Evolutionary conservation across 2,329 filamentous ascomycete species (phyloP), one percentile per base, ranked within the genome.

Genomic region (Aspergillus pseudoterreus): DNA sequence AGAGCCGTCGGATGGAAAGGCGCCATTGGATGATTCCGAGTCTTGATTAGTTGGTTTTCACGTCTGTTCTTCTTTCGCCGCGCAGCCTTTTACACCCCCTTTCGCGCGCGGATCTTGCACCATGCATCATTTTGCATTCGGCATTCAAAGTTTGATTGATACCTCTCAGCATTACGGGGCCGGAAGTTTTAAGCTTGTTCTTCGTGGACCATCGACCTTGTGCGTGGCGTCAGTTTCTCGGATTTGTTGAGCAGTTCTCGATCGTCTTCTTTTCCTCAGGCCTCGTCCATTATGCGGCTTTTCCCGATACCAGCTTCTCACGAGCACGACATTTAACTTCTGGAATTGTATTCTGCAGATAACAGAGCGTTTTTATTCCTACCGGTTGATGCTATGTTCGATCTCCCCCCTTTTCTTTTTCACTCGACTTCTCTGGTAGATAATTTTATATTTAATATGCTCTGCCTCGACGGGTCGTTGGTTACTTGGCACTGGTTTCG

Each of bases 231-330:
- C 63, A 58, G 49, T 38, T 62, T 51, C 50, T 56, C 39, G 62
- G 52, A 55, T 60, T 53, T 53, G 45, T 52, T 55, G 52, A 55
- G 51, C 53, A 55, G 53, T 49, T 45, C 48, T 41, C 11, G 17
- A 22, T 15, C 21, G 47, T 19, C 33, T n/a, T 49, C 22, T 44
- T 22, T 47, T 43, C 27, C 35, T 42, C 19, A 42, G 19, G 39
- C 39, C 39, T 42, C 19, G 11, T 12, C 39, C 48, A 27, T 46
- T 43, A 50, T 51, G 51, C 35, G 51, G 43, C 49, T 49, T 49
- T 55, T 58, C 56, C 57, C 62, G 64, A 67, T 67, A 67, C 63
- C 65, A 67, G 61, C 58, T 61, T 63, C 19, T 42, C 8, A 66
- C 54, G 63, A 67, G 63, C 64, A 59, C 48, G 54, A 64, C 14